phyloP scores from a whole-genome alignment of 2,329 filamentous ascomycete species.

The Geosmithia morbida region DNA sequence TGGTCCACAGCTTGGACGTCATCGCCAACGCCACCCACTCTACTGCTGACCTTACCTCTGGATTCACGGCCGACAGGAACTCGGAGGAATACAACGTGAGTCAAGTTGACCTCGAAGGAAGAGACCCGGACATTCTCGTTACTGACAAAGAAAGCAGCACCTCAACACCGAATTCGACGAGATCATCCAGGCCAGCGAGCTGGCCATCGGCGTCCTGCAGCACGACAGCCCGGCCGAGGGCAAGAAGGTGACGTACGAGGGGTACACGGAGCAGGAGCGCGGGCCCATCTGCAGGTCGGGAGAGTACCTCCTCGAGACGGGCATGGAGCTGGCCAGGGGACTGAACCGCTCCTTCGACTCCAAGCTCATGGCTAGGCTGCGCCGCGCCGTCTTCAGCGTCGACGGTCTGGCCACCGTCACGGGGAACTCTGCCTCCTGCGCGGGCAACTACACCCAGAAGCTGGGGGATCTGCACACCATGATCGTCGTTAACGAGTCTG shows the following conservation, averaged over 20 bases:
- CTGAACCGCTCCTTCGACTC: background rate
- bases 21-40: background rate
- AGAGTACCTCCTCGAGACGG: background rate
- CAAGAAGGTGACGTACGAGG: background rate
- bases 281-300: background rate
- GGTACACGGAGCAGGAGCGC: background rate
- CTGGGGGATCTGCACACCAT: background rate
- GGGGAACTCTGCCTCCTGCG: background rate
- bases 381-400: background rate
- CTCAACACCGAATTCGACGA: background rate
- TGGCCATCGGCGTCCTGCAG: background rate
- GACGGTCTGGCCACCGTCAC: background rate
- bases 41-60: background rate
- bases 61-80: background rate
- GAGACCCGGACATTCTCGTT: no score
- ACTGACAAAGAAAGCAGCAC: background rate
- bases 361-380: background rate
- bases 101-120: no score
- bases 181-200: background rate
- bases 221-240: background rate
- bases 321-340: background rate
- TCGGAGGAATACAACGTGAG: background rate
- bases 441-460: background rate
- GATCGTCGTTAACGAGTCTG: background rate
- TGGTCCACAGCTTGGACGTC: background rate